Evolutionary conservation across 2,329 filamentous ascomycete species (phyloP).

Genomic region (Nannizziopsis arthrosporioides): DNA sequence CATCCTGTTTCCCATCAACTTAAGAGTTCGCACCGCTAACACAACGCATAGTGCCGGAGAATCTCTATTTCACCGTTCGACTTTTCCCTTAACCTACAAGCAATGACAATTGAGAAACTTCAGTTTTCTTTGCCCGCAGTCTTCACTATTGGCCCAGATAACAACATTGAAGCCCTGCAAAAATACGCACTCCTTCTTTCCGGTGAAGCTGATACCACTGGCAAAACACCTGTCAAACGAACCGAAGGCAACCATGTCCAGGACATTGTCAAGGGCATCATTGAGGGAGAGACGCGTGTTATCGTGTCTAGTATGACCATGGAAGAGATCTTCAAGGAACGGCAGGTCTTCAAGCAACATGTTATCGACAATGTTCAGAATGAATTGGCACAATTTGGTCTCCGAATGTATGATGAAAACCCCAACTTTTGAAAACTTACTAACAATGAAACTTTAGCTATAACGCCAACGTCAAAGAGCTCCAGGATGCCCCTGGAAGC

Average conservation of each 20-base stretch:
- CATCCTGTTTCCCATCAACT: background rate
- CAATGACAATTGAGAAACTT: conserved; percentile 82
- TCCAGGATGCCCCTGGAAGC: conserved; percentile 70
- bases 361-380: conserved; percentile 65
- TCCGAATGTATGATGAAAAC: conserved; percentile 58
- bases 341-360: conserved; percentile 64
- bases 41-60: conserved; percentile 20
- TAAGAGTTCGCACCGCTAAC: background rate
- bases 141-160: conserved; percentile 73
- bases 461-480: conserved; percentile 72
- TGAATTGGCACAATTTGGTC: conserved; percentile 69
- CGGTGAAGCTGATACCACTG: conserved; percentile 40
- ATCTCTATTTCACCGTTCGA: conserved; percentile 48
- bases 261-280: conserved; percentile 80
- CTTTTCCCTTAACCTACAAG: conserved; percentile 69
- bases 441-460: conserved; percentile 39
- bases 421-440: too few relatives aligned
- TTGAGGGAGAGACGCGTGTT: conserved; percentile 75
- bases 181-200: conserved; percentile 76
- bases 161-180: conserved; percentile 56
- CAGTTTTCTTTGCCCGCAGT: conserved; percentile 72
- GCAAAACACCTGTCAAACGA: conserved; percentile 28
- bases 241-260: conserved; percentile 53
- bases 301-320: conserved; percentile 84
- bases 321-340: conserved; percentile 75